phyloP scores from a whole-genome alignment of 2,329 filamentous ascomycete genomes.

The Epichloe sp. region DNA sequence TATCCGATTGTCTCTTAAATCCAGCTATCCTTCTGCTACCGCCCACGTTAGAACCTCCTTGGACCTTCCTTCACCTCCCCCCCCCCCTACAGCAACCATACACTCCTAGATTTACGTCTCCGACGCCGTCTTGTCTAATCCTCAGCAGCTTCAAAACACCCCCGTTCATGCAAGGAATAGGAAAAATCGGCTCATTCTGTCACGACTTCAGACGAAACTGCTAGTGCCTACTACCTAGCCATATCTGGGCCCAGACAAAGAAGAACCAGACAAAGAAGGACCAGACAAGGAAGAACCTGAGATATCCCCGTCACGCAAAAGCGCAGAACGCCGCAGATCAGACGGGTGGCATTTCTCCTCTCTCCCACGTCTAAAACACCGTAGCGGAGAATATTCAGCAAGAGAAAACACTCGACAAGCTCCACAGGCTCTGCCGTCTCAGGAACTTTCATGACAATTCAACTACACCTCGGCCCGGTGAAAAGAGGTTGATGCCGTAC shows the following conservation, averaged over 20 bases:
- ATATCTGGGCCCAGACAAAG: neutral
- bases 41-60: neutral
- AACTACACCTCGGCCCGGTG: neutral
- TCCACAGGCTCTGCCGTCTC: neutral
- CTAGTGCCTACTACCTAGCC: neutral
- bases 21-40: neutral
- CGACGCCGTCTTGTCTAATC: slow-evolving; percentile 4
- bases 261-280: neutral
- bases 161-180: neutral
- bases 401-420: neutral
- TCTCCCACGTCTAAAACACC: neutral
- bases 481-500: slow-evolving; percentile 32
- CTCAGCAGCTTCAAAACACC: neutral
- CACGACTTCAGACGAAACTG: slow-evolving; percentile 1
- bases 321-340: neutral
- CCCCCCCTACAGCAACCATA: neutral
- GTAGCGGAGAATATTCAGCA: neutral
- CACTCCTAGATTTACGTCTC: slow-evolving; percentile 3
- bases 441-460: neutral
- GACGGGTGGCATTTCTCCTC: neutral
- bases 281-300: too few species aligned
- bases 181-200: neutral
- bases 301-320: neutral
- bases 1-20: neutral
- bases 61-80: neutral